Percentiles rank a stretch among this genome's conserved stretches.
Conservation (phyloP, 1,284 basidiomycete genomes). For the Malassezia globosa region DNA sequence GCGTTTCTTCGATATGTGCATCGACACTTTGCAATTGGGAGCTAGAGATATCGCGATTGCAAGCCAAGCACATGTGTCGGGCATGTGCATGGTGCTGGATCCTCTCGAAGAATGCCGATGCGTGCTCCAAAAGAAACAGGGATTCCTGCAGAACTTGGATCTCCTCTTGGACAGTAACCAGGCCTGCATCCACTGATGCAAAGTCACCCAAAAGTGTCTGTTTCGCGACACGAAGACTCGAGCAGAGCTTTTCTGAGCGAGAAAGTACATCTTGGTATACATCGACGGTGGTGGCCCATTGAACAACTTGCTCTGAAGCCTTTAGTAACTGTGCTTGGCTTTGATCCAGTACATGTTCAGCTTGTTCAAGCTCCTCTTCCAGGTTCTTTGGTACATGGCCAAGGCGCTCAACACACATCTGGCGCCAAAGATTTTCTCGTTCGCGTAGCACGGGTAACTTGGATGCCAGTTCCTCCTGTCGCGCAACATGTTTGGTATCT, state of each 20-base stretch:
- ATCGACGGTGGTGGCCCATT: not conserved
- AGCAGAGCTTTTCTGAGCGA: conserved; percentile 48
- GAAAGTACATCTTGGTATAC: conserved; percentile 51
- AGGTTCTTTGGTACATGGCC: too few relatives aligned
- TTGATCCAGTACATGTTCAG: too few relatives aligned
- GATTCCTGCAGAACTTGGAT: conserved; percentile 36
- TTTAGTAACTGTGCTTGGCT: too few relatives aligned
- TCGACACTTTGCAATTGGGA: conserved; percentile 5
- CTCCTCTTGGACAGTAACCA: conserved; percentile 8
- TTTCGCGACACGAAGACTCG: not conserved
- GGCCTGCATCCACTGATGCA: not conserved
- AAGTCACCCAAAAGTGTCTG: conserved; percentile 1
- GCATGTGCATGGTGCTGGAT: conserved; percentile 10
- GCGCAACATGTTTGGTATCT: too few relatives aligned
- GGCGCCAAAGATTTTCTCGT: too few relatives aligned
- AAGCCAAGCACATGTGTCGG: conserved; percentile 11
- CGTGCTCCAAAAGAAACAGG: conserved; percentile 48
- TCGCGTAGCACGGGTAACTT: too few relatives aligned
- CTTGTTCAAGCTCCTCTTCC: too few relatives aligned
- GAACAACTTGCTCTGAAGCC: conserved; percentile 52
- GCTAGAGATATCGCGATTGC: conserved; percentile 5
- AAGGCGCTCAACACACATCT: too few relatives aligned
- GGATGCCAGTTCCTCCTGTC: too few relatives aligned
- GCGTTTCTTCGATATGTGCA: conserved; percentile 7
- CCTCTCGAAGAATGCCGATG: conserved; percentile 8